These are phyloP conservation scores for Arachnomyces sp. DNA, from an alignment of 2,329 filamentous ascomycete genomes.

Conservation along the genomic window DNA sequence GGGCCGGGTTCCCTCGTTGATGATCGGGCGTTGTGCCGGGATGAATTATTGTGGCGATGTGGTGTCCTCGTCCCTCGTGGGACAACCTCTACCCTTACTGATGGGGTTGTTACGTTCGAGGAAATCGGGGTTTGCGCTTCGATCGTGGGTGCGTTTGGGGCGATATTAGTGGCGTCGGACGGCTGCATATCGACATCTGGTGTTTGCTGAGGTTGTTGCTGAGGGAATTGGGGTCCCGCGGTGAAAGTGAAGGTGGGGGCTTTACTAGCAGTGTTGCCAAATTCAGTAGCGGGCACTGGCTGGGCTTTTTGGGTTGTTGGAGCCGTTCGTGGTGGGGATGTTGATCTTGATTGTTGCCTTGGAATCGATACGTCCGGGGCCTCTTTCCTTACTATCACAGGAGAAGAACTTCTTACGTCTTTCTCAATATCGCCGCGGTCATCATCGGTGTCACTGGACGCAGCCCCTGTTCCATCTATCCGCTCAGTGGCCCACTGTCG, in stretches of 20 bases:
- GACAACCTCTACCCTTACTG: slow-evolving; percentile 36
- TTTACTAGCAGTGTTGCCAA: slow-evolving; percentile 14
- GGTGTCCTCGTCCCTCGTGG: slow-evolving; percentile 33
- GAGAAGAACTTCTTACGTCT: slow-evolving; percentile 29
- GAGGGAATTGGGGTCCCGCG: slow-evolving; percentile 29
- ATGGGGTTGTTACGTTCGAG: slow-evolving; percentile 17
- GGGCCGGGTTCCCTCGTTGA: slow-evolving; percentile 31
- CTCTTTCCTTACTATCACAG: slow-evolving; percentile 26
- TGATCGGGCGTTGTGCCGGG: slow-evolving; percentile 29
- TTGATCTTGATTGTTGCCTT: slow-evolving; percentile 23
- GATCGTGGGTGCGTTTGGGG: slow-evolving; percentile 8
- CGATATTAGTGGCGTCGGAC: slow-evolving; percentile 23
- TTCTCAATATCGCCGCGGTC: slow-evolving; percentile 33
- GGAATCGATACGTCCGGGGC: slow-evolving; percentile 18
- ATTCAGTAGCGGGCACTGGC: slow-evolving; percentile 15
- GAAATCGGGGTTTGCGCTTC: slow-evolving; percentile 21
- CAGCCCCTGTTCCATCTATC: slow-evolving; percentile 33
- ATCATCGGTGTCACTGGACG: slow-evolving; percentile 37
- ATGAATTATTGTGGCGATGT: slow-evolving; percentile 30
- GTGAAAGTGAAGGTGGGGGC: slow-evolving; percentile 37
- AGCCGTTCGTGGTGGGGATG: slow-evolving; percentile 21
- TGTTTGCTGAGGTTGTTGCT: slow-evolving; percentile 14
- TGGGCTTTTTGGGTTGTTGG: slow-evolving; percentile 15
- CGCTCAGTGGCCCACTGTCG: slow-evolving; percentile 51
- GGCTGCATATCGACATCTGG: slow-evolving; percentile 36